Base-by-base conservation (phyloP, 1,284 basidiomycete genomes). In the Marasmius oreades region DNA sequence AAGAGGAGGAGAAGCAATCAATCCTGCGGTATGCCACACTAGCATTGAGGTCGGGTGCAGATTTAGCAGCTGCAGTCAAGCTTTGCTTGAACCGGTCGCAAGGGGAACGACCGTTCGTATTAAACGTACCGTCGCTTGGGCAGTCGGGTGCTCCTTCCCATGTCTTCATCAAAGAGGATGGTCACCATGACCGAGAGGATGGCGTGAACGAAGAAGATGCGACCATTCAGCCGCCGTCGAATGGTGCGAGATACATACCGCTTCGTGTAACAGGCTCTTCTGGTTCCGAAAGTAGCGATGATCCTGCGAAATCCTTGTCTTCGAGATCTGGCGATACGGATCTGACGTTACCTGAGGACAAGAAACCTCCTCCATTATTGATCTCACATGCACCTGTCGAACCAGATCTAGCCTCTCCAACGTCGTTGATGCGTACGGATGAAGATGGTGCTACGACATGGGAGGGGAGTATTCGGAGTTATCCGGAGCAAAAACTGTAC, bases 11-110 rank as follows among this genome's bases (percentile, higher is more conserved):
- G 66, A 94, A 93, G 70, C 80, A 83, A 48, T 74, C 78, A 0
- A 73, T 98, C 42, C 77, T 98, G 59, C 81, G 86, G 53, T 86
- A 87, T 11, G 94, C 95, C 3, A 98, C 95, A 0, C 84, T 82
- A 53, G 92, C 95, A 2, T 75, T 96, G 59, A 90, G 93, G 64
- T 86, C 90, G 22, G 93, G 91, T 26, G 86, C 89, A n/a, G 93
- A 95, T 62, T 95, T 93, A 68, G 88, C 93, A 31, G 81, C 86
- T 7, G 83, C 92, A 8, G 88, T 95, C 58, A 92, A 90, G 69
- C 79, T 86, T 56, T 92, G 89, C 67, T 70, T 93, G 55, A 85
- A 77, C 63, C 78, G 86, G 44, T 76, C 84, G 5, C 70, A 77
- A 14, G 79, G 80, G 42, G 84, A 86, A 61, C 75, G 77, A 33